Base-by-base conservation (phyloP, 2,329 filamentous ascomycete genomes). In the Penicillium sp. region DNA sequence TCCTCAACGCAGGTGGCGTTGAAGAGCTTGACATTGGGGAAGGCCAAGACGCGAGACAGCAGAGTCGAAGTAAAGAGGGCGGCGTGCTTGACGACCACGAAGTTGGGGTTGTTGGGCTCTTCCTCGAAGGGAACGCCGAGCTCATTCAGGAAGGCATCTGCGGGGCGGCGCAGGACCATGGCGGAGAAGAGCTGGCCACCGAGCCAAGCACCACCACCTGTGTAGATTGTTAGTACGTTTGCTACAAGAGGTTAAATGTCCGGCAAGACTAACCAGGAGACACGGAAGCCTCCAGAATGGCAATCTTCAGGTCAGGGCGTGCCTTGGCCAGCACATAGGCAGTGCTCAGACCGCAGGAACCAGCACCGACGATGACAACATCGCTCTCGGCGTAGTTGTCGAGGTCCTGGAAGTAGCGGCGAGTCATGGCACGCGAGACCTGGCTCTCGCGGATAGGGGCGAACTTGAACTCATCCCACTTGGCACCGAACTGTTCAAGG, bases 11-110 rank as follows among this genome's bases (percentile, higher is more conserved):
- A 82, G 31, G 92, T 96, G 33, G 91, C 91, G 70, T 96, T 96
- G 84, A 96, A 96, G 56, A 96, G 85, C 83, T 96, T 96, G 67
- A 96, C 83, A 74, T 96, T 96, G 57, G 89, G 88, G 77, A 95
- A 89, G 53, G 82, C 75, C 46, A 96, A 79, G 9, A 96, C 91
- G 74, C 88, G 88, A 69, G 86, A 87, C 64, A 96, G 77, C 53
- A 96, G 79, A 24, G 91, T 96, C 54, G 87, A 90, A 28, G 91
- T 96, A 79, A 96, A 96, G 55, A 96, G 82, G 0, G 91, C 89
- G 30, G 92, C 91, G 74, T 96, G 91, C 83, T 94, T 95, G 71
- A 96, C 91, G 1, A 96, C 90, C 13, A 96, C 90, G 62, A 88
- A 94, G 75, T 88, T 82, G 46, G 88, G 89, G 70, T 94, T 90